A percentile compares a stretch with the other conserved stretches of the same genome.
phyloP scores from a whole-genome alignment of 192 early-diverging fungal genomes.

The Entomortierella beljakovae region DNA sequence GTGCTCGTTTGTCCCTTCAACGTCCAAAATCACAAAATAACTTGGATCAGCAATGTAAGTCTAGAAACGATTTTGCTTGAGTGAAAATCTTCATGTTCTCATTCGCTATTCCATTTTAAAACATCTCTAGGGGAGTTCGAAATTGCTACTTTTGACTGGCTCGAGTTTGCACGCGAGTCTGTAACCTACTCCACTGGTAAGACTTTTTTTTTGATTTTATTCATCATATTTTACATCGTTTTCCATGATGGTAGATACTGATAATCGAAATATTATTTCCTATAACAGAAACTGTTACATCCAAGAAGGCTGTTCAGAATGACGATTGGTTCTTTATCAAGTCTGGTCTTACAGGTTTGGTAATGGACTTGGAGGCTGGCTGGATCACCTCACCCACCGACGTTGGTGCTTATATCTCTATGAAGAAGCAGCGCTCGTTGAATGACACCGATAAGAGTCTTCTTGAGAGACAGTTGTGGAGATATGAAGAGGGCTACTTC shows the following conservation, averaged over 20 bases:
- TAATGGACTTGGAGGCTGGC: slow-evolving; percentile 53
- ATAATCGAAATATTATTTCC: background rate
- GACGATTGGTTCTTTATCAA: slow-evolving; percentile 55
- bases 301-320: slow-evolving; percentile 25
- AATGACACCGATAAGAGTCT: slow-evolving; percentile 35
- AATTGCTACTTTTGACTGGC: slow-evolving; percentile 27
- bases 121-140: slow-evolving; percentile 29
- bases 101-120: background rate
- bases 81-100: too few species aligned
- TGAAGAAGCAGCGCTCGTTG: slow-evolving; percentile 53
- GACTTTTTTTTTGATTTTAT: background rate
- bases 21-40: slow-evolving; percentile 52
- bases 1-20: slow-evolving; percentile 49
- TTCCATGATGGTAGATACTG: background rate
- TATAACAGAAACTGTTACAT: slow-evolving; percentile 2
- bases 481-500: slow-evolving; percentile 51
- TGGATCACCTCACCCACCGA: slow-evolving; percentile 52
- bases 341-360: slow-evolving; percentile 28
- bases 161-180: slow-evolving; percentile 17
- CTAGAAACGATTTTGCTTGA: background rate
- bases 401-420: slow-evolving; percentile 48
- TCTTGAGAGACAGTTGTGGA: slow-evolving; percentile 42
- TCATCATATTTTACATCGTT: background rate
- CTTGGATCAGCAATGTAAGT: slow-evolving; percentile 40
- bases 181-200: slow-evolving; percentile 11